Evolutionary conservation across 75 land plant genomes (phyloP).

Genomic region (Pseudotsuga menziesii): DNA sequence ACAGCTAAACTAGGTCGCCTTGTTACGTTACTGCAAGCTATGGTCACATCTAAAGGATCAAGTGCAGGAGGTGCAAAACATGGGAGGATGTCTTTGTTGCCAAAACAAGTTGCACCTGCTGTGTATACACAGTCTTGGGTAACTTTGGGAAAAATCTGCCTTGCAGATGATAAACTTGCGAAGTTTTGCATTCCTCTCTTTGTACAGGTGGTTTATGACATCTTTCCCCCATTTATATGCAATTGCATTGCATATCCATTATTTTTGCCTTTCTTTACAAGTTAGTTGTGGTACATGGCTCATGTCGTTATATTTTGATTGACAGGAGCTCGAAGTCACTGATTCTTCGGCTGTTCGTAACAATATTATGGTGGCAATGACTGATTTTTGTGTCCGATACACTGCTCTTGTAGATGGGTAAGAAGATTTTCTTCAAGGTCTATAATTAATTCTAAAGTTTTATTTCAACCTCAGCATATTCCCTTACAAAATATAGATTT

Average conservation of each 20-base stretch:
- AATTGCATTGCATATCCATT: conserved; percentile 7
- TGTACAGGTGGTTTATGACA: conserved; percentile 52
- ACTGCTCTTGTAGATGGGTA: conserved; percentile 91
- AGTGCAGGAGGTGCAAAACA: neutral
- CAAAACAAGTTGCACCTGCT: conserved; percentile 12
- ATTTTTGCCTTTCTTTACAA: neutral
- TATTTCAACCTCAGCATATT: neutral
- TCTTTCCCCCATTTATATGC: no score
- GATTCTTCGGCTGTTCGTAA: conserved; percentile 74
- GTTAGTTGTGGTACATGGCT: conserved; percentile 1
- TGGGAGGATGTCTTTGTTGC: neutral
- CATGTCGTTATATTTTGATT: neutral
- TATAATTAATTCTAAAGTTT: neutral
- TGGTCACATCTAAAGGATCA: conserved; percentile 15
- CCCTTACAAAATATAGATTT: no score
- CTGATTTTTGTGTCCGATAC: conserved; percentile 87
- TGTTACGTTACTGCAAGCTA: conserved; percentile 22
- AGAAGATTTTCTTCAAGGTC: neutral
- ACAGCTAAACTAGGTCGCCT: conserved; percentile 18
- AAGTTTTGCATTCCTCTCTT: conserved; percentile 83
- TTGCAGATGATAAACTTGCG: conserved; percentile 75
- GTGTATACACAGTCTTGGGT: conserved; percentile 72
- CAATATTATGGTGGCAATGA: conserved; percentile 75
- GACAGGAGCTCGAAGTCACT: conserved; percentile 81
- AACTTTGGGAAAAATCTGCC: conserved; percentile 81